phyloP scores from a whole-genome alignment of 208 protist species.

The Naegleria lovaniensis region DNA sequence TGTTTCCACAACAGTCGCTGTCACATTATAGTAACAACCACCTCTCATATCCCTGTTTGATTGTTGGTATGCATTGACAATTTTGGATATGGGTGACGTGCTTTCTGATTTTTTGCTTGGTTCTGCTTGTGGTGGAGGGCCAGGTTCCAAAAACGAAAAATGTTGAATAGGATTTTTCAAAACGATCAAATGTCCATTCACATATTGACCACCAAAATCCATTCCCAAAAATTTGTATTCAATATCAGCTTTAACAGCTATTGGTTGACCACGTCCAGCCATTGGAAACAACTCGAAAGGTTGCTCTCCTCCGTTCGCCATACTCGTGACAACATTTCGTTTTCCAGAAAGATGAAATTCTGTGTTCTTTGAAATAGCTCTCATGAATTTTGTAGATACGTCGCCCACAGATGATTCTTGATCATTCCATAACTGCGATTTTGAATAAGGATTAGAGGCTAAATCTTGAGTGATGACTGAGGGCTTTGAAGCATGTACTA shows the following conservation, averaged over 20 bases:
- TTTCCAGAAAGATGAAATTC: neutral
- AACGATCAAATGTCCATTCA: neutral
- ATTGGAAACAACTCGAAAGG: neutral
- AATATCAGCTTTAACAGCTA: neutral
- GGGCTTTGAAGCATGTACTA: too few relatives aligned
- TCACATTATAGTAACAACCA: neutral
- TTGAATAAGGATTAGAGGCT: neutral
- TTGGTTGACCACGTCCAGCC: neutral
- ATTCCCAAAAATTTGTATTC: neutral
- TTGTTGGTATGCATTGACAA: neutral
- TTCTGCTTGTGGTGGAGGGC: neutral
- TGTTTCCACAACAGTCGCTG: neutral
- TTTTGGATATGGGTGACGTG: neutral
- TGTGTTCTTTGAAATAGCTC: neutral
- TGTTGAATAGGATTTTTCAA: constrained; percentile 12
- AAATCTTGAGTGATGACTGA: neutral
- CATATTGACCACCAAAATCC: neutral
- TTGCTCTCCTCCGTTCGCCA: neutral
- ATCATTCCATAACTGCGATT: neutral
- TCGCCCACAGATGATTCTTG: neutral
- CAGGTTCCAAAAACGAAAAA: neutral
- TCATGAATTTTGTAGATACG: neutral
- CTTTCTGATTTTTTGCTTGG: neutral
- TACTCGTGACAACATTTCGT: neutral
- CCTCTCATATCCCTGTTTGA: neutral